Evolutionary conservation across 495 filamentous ascomycete species (phyloP).

Genomic region (Podospora fimiseda): DNA sequence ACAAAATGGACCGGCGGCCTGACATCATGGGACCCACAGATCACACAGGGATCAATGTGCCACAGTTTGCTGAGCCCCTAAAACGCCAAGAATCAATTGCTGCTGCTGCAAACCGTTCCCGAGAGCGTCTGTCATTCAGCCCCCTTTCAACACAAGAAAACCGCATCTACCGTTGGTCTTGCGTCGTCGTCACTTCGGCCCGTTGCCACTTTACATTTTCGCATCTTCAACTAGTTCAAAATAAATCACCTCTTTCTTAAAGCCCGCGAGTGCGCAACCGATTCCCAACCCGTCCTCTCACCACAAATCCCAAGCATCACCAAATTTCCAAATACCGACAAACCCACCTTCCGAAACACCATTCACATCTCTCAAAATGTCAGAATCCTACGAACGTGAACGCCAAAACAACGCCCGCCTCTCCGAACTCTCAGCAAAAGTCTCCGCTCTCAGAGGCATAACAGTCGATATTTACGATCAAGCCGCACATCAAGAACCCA

Average conservation of each 20-base stretch:
- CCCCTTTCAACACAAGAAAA: conserved; percentile 2
- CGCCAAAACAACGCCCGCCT: conserved; percentile 94
- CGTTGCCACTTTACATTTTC: background rate
- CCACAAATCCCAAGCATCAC: background rate
- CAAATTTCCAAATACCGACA: background rate
- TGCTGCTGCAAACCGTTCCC: background rate
- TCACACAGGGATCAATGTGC: background rate
- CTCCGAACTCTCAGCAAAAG: conserved; percentile 81
- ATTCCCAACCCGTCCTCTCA: no score
- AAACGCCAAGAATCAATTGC: background rate
- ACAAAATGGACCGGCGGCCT: no score
- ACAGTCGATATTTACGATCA: conserved; percentile 98
- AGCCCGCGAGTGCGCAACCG: no score
- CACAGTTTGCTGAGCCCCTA: background rate
- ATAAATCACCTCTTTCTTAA: no score
- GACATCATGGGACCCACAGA: background rate
- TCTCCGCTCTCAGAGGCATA: conserved; percentile 85
- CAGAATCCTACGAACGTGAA: conserved; percentile 92
- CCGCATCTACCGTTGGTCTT: no score
- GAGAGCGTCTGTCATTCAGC: background rate
- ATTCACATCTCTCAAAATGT: conserved; percentile 52
- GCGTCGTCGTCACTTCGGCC: background rate
- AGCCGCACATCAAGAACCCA: conserved; percentile 75
- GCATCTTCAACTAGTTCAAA: no score
- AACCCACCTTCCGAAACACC: conserved; percentile 1